Percentiles rank a stretch among this genome's conserved stretches.
phyloP scores from a whole-genome alignment of 805 yeast genomes.

The Kuraishia piskuri region DNA sequence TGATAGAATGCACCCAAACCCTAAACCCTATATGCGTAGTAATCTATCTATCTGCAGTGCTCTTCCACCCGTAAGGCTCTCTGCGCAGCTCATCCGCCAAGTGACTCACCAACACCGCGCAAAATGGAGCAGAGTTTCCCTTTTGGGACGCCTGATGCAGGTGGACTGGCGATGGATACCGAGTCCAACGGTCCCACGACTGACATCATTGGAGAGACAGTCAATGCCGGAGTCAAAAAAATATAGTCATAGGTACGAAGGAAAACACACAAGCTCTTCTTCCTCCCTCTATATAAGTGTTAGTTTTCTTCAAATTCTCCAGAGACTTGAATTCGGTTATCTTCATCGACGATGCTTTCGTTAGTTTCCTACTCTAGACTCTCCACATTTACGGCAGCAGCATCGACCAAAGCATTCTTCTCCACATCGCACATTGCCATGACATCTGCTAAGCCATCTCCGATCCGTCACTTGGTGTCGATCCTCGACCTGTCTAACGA shows the following conservation, averaged over 20 bases:
- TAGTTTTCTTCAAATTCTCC: neutral
- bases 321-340: neutral
- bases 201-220: neutral
- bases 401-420: neutral
- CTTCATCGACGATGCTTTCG: neutral
- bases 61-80: neutral
- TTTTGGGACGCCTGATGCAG: neutral
- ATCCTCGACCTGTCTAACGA: constrained; percentile 68
- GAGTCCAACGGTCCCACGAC: neutral
- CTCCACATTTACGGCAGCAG: neutral
- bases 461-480: constrained; percentile 63
- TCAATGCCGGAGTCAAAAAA: neutral
- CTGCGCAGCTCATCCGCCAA: neutral
- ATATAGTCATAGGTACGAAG: neutral
- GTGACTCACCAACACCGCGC: neutral
- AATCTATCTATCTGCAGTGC: neutral
- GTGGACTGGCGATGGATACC: neutral
- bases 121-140: neutral
- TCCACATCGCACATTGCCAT: neutral
- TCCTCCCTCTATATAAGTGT: too few species aligned
- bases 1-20: too few species aligned
- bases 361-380: neutral
- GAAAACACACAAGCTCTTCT: neutral
- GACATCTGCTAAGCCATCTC: neutral
- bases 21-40: too few species aligned